A percentile compares a stretch with the other conserved stretches of the same genome.
phyloP scores from a whole-genome alignment of 345 rosid species.

The Trapa incisa region DNA sequence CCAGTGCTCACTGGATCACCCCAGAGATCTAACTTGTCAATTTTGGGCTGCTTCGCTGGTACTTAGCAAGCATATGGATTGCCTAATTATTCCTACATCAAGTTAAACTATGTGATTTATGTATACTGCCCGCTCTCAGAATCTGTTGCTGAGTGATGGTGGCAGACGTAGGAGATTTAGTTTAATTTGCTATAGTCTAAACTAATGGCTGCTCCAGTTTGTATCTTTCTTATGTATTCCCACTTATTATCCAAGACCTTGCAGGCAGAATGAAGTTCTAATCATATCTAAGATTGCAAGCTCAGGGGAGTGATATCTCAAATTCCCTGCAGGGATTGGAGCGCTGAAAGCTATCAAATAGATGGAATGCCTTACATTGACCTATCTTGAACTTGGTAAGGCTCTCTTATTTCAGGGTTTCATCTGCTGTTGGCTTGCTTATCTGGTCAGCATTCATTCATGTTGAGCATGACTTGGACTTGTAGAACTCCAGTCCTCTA shows the following conservation, averaged over 20 bases:
- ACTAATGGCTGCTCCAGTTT: background rate
- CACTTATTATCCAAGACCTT: background rate
- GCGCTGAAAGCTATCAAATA: background rate
- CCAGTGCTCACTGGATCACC: background rate
- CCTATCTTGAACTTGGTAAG: background rate
- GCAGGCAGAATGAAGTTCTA: background rate
- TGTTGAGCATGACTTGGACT: background rate
- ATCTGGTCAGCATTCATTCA: background rate
- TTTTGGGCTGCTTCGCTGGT: no score
- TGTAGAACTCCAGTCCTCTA: no score
- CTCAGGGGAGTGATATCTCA: background rate
- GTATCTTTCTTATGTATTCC: background rate
- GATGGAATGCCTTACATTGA: background rate
- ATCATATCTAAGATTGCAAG: background rate
- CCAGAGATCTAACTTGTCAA: background rate
- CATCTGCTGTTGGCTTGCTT: background rate
- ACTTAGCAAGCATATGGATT: background rate
- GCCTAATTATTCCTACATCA: background rate
- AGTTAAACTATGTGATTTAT: slow-evolving; percentile 7
- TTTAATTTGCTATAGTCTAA: background rate
- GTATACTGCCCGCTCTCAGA: slow-evolving; percentile 15
- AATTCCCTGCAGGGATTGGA: background rate
- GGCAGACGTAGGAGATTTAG: slow-evolving; percentile 9
- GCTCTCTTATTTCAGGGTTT: background rate
- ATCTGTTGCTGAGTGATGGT: slow-evolving; percentile 8